These are phyloP conservation scores for Boletus vinaceobasis DNA, from an alignment of 768 basidiomycete species.

Conservation along the genomic window DNA sequence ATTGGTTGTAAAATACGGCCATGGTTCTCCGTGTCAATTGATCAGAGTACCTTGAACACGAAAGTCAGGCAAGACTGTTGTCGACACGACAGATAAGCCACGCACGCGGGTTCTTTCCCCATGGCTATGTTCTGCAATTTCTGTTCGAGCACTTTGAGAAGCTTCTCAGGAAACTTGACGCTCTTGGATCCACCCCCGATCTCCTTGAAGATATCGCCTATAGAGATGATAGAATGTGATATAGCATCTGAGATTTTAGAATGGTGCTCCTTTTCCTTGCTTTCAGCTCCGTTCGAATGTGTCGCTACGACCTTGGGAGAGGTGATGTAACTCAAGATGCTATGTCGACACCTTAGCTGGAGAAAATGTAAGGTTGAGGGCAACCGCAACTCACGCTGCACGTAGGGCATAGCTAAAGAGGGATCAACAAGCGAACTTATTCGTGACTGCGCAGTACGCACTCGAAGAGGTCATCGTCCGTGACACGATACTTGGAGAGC, in stretches of 20 bases:
- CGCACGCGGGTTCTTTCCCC: conserved; percentile 87
- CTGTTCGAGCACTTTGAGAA: conserved; percentile 86
- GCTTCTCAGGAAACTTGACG: conserved; percentile 91
- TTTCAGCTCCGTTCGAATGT: conserved; percentile 34
- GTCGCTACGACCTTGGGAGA: conserved; percentile 49
- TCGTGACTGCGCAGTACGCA: conserved; percentile 36
- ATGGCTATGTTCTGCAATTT: conserved; percentile 90
- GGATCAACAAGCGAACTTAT: conserved; percentile 6
- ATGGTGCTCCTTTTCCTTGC: conserved; percentile 61
- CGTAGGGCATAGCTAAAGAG: conserved; percentile 69
- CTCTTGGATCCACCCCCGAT: conserved; percentile 75
- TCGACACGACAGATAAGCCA: conserved; percentile 17
- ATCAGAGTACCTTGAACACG: conserved; percentile 69
- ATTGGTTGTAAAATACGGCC: conserved; percentile 90
- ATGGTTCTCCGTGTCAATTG: conserved; percentile 86
- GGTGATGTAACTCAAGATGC: conserved; percentile 69
- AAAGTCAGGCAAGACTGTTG: conserved; percentile 2
- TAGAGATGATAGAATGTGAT: conserved; percentile 49
- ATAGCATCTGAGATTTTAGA: conserved; percentile 65
- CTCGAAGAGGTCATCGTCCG: conserved; percentile 87
- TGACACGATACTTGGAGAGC: conserved; percentile 69
- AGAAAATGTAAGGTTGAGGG: background rate
- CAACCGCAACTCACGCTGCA: conserved; percentile 62
- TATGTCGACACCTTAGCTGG: conserved; percentile 30
- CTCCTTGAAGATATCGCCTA: conserved; percentile 81